These are phyloP conservation scores for Mycena maculata DNA, from an alignment of 768 basidiomycete species.

Conservation along the genomic window DNA sequence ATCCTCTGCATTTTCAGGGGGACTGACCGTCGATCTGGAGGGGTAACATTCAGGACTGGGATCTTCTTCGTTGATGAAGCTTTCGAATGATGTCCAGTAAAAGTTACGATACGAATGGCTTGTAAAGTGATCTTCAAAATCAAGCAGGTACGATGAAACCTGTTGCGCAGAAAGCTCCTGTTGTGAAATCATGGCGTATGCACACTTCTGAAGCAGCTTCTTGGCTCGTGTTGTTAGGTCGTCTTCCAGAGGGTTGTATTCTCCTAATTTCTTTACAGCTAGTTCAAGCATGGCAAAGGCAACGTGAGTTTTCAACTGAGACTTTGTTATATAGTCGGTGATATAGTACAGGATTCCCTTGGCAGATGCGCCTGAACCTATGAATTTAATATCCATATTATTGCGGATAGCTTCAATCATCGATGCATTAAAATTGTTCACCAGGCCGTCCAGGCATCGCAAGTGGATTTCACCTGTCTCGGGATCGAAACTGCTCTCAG, in stretches of 20 bases:
- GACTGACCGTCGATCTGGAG: not conserved
- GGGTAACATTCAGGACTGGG: too few relatives aligned
- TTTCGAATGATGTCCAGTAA: constrained; percentile 37
- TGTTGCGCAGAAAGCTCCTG: too few relatives aligned
- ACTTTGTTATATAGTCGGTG: constrained; percentile 52
- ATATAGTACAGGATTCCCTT: constrained; percentile 49
- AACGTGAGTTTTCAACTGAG: constrained; percentile 34
- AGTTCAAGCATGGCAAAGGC: too few relatives aligned
- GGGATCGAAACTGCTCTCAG: too few relatives aligned
- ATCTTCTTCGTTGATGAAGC: constrained; percentile 36
- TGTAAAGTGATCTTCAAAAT: constrained; percentile 44
- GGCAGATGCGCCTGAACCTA: constrained; percentile 40
- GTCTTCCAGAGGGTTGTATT: too few relatives aligned
- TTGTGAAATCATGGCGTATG: constrained; percentile 32
- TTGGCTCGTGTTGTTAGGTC: constrained; percentile 24
- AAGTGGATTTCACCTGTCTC: too few relatives aligned
- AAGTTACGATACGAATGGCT: constrained; percentile 40
- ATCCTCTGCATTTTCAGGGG: not conserved
- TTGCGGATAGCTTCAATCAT: too few relatives aligned
- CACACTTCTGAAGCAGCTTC: constrained; percentile 41
- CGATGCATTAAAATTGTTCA: too few relatives aligned
- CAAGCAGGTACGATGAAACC: constrained; percentile 40
- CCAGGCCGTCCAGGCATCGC: too few relatives aligned
- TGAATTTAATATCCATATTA: too few relatives aligned
- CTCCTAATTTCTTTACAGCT: too few relatives aligned